Base-by-base conservation (phyloP, 2,329 filamentous ascomycete species). In the Fusarium sulawesiense region DNA sequence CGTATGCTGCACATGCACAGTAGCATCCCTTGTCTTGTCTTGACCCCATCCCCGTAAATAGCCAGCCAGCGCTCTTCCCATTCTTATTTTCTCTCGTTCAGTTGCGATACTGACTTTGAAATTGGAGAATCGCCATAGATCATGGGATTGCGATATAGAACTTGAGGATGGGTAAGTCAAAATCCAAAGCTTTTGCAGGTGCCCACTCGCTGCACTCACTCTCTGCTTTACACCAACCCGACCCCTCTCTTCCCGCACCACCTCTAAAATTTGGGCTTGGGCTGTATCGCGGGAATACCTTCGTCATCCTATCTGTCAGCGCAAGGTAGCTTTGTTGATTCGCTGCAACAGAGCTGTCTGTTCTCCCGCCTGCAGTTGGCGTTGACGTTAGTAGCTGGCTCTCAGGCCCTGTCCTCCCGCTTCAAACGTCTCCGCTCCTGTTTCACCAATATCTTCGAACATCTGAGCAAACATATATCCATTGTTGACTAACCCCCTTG, bases 101-200 rank as follows among this genome's bases (percentile, higher is more conserved):
- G 71, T 64, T 56, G 56, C 56, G 55, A 67, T 46, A 45, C 49
- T 72, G 50, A 47, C 29, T 46, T 66, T 56, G 42, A 67, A 51
- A 72, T 70, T 58, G 50, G 44, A 49, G 60, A 66, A 64, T 30
- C 60, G 53, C 45, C 54, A 68, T 60, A 69, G 76, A 78, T 71
- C 75, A 79, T 79, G 78, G 75, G 77, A 75, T 68, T 77, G 66
- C 67, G 62, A 60, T 46, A 66, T 64, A 74, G 71, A 64, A 76
- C 73, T 73, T 76, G 71, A 79, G 65, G 75, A 79, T 79, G 77
- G 77, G 77, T 79, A 70, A 79, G 77, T 79, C 64, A 45, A 46
- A 66, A 50, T 79, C 64, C 47, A 46, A 66, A 50, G 55, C 60
- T 63, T 63, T 72, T 50, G 30, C 48, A 59, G 53, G 70, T 62